Conservation (phyloP, 345 rosid species). For the Draba incana region DNA sequence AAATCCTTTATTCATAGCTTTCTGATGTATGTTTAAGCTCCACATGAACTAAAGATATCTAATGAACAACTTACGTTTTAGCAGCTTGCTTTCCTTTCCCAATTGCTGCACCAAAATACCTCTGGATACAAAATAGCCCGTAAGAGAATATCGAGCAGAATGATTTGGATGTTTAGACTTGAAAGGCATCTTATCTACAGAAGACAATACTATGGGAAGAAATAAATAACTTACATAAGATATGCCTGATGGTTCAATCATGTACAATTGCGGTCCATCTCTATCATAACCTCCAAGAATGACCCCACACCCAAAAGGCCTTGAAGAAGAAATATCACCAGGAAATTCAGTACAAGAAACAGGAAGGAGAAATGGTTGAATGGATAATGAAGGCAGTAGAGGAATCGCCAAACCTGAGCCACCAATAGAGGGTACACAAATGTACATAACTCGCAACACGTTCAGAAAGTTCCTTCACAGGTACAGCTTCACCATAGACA, state of each 20-base stretch:
- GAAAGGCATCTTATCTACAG: background rate
- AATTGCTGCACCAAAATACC: conserved; percentile 88
- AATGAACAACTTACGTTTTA: conserved; percentile 67
- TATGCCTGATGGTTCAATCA: conserved; percentile 97
- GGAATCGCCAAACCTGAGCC: conserved; percentile 73
- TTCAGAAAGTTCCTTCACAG: conserved; percentile 91
- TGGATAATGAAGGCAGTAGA: conserved; percentile 12
- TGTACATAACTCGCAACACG: conserved; percentile 99
- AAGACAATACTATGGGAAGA: background rate
- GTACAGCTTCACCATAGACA: conserved; percentile 84
- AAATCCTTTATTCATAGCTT: background rate
- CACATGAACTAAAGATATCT: background rate
- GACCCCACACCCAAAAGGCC: conserved; percentile 98
- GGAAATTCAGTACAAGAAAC: too few species aligned
- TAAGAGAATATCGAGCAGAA: background rate
- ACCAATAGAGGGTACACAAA: conserved; percentile 96
- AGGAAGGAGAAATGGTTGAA: too few species aligned
- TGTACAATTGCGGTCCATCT: conserved; percentile 93
- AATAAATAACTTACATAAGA: conserved; percentile 68
- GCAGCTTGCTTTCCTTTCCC: conserved; percentile 97
- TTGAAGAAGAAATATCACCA: conserved; percentile 30
- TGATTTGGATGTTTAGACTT: background rate
- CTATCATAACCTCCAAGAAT: conserved; percentile 98
- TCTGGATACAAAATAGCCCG: conserved; percentile 46
- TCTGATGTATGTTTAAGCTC: background rate